Base-by-base conservation (phyloP, 192 early-diverging fungal species). In the Allomyces arbusculus region DNA sequence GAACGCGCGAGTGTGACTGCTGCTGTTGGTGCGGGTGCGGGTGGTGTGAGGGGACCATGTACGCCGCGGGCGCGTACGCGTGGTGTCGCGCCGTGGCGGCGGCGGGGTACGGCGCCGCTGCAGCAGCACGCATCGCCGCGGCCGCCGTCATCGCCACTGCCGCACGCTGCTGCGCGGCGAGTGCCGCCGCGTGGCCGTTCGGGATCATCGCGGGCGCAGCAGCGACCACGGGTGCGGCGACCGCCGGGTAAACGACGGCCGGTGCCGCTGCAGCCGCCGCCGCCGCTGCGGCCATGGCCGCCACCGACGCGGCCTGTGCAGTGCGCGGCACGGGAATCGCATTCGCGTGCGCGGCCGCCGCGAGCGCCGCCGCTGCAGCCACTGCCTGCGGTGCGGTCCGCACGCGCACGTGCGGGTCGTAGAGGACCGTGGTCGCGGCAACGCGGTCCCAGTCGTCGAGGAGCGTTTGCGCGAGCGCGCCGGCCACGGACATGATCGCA, bases 361-460 rank as follows among this genome's bases (percentile, higher is more conserved):
- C 55, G 63, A 58, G 24, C 44, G 14, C 62, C 62, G 14, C 61
- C 65, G 24, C 61, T 4, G 26, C 26, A 20, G 43, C 66, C 66
- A 24, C 69, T 78, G 33, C 58, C 12, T 24, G 63, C 64, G 14
- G 65, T 63, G 26, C 26, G 2, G 26, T 28, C 2, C 26, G 26
- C 14, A 71, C 73, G 63, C 74, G 69, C 66, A 67, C 76, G 67
- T 79, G 77, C 9, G 92, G 91, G 69, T 89, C 88, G 75, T 93
- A 94, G 16, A 89, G 79, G 62, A 92, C 86, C 20, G 88, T 87
- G 62, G 10, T 55, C 19, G 10, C 8, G 8, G 89, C 91, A 62
- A 81, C 79, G 44, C 88, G 86, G 71, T 87, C 89, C 77, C 80
- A 84, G 75, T 95, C 91, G 63, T 91, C 86, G 25, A 88, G 80